Conservation (phyloP, 352 stramenopile species). For the Phytophthora hybrid region DNA sequence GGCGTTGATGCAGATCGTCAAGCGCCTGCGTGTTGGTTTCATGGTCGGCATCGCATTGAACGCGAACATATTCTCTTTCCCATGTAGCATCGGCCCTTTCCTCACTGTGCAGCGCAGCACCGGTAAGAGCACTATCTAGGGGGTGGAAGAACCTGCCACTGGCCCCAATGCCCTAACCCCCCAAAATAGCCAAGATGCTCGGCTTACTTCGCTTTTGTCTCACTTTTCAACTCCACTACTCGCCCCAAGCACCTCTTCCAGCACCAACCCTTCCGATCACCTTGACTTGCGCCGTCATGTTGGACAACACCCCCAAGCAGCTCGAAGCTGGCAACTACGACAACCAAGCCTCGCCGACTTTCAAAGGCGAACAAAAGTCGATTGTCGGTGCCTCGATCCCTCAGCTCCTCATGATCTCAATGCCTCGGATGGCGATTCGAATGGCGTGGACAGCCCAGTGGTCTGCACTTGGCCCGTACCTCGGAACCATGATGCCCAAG, state of each 20-base stretch:
- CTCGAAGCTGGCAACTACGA: slow-evolving; percentile 36
- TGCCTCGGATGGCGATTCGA: slow-evolving; percentile 38
- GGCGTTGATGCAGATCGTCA: slow-evolving; percentile 1
- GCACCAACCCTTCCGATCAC: not conserved
- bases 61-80: slow-evolving; percentile 7
- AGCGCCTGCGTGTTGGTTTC: slow-evolving; percentile 4
- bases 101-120: not conserved
- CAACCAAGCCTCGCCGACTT: slow-evolving; percentile 21
- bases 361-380: slow-evolving; percentile 22
- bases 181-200: not conserved
- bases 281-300: slow-evolving; percentile 1
- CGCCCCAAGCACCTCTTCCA: not conserved
- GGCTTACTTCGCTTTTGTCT: slow-evolving; percentile 13
- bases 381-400: slow-evolving; percentile 32
- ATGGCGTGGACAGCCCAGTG: slow-evolving; percentile 38
- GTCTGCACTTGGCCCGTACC: slow-evolving; percentile 35
- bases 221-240: slow-evolving; percentile 20
- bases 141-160: slow-evolving; percentile 25
- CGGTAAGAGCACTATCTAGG: not conserved
- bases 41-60: not conserved
- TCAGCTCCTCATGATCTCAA: slow-evolving; percentile 34
- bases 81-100: slow-evolving; percentile 11
- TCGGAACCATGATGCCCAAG: slow-evolving; percentile 38
- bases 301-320: slow-evolving; percentile 22
- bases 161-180: slow-evolving; percentile 13